These are phyloP conservation scores for Boletus rufocinnamomeus DNA, from an alignment of 768 basidiomycete genomes.

Conservation along the genomic window DNA sequence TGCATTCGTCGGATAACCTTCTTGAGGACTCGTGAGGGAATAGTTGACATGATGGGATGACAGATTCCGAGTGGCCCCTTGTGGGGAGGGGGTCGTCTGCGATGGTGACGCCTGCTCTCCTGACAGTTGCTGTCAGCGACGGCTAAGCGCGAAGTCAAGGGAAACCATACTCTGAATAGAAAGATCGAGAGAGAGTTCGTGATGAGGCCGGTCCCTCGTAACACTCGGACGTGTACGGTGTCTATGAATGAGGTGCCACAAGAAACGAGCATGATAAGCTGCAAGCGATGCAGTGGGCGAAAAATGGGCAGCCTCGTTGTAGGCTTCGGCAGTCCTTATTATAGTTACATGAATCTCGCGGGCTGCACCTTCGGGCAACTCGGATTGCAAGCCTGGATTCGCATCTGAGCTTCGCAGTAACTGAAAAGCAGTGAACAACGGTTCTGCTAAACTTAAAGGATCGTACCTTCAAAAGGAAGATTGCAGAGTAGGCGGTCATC, in stretches of 20 bases:
- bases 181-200: constrained; percentile 53
- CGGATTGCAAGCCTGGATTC: constrained; percentile 54
- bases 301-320: constrained; percentile 66
- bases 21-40: constrained; percentile 18
- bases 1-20: constrained; percentile 20
- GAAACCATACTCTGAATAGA: constrained; percentile 50
- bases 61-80: constrained; percentile 15
- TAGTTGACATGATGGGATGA: constrained; percentile 20
- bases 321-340: constrained; percentile 72
- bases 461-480: constrained; percentile 71
- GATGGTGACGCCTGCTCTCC: constrained; percentile 24
- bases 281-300: constrained; percentile 64
- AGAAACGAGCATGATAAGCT: constrained; percentile 79
- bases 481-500: constrained; percentile 86
- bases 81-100: constrained; percentile 30
- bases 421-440: constrained; percentile 38
- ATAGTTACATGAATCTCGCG: constrained; percentile 69
- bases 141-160: constrained; percentile 1
- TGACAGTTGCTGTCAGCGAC: constrained; percentile 16
- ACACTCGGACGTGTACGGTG: constrained; percentile 51
- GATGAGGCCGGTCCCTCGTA: constrained; percentile 40
- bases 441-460: constrained; percentile 7
- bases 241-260: constrained; percentile 67
- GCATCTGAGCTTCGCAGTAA: constrained; percentile 68
- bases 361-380: constrained; percentile 60